A percentile compares a stretch with the other conserved stretches of the same genome.
Evolutionary conservation across 257 asterid genomes (phyloP).

Genomic region (Eucommia ulmoides): DNA sequence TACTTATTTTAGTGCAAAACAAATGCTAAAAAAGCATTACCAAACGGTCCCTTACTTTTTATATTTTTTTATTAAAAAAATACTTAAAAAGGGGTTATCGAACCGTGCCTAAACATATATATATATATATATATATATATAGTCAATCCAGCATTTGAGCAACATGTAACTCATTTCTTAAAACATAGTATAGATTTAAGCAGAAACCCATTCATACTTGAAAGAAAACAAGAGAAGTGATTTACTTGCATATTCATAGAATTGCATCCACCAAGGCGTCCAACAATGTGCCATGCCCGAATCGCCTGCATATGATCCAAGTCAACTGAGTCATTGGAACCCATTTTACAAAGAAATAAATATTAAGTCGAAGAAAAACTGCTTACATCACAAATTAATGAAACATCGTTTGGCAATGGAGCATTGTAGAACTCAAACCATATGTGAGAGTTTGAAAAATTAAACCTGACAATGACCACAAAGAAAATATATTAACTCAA

Average conservation of each 20-base stretch:
- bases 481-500: no score
- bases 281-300: slow-evolving; percentile 90
- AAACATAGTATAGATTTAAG: no score
- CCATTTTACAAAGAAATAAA: slow-evolving; percentile 7
- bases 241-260: slow-evolving; percentile 94
- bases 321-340: slow-evolving; percentile 11
- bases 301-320: slow-evolving; percentile 42
- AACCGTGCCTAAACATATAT: no score
- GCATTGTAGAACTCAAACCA: slow-evolving; percentile 91
- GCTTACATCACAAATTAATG: slow-evolving; percentile 79
- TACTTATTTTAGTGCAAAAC: no score
- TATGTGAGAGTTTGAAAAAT: slow-evolving; percentile 67
- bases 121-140: no score
- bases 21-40: no score
- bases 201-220: background rate
- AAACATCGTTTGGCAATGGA: slow-evolving; percentile 64
- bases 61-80: no score
- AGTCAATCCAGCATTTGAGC: no score
- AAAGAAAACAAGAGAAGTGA: background rate
- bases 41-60: no score
- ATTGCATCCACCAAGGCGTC: slow-evolving; percentile 96
- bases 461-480: slow-evolving; percentile 47
- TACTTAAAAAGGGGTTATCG: no score
- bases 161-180: no score
- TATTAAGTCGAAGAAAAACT: slow-evolving; percentile 5